A percentile compares a stretch with the other conserved stretches of the same genome.
phyloP scores from a whole-genome alignment of 192 early-diverging fungal species.

The Funneliformis geosporum region DNA sequence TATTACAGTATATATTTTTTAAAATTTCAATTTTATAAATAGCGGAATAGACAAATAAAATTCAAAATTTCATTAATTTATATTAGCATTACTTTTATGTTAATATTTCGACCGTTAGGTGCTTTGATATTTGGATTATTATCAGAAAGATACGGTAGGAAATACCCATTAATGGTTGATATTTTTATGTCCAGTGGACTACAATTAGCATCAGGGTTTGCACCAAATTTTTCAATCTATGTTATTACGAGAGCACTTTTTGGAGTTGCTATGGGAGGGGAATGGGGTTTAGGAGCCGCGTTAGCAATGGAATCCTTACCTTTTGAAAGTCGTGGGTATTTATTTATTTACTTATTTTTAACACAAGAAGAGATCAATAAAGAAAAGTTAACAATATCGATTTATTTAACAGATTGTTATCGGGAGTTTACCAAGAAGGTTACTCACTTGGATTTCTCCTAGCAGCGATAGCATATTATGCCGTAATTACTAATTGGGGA shows the following conservation, averaged over 20 bases:
- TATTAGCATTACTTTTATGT: conserved; percentile 63
- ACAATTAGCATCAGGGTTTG: conserved; percentile 67
- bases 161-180: conserved; percentile 68
- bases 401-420: conserved; percentile 48
- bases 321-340: conserved; percentile 57
- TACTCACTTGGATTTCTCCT: conserved; percentile 71
- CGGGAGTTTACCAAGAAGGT: conserved; percentile 74
- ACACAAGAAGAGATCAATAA: not conserved
- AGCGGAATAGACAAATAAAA: not conserved
- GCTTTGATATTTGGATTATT: conserved; percentile 71
- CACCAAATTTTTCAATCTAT: conserved; percentile 59
- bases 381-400: not conserved
- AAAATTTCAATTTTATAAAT: not conserved
- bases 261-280: conserved; percentile 73
- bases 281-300: conserved; percentile 73
- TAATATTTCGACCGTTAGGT: conserved; percentile 72
- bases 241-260: conserved; percentile 60
- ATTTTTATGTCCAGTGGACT: conserved; percentile 61
- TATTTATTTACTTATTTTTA: not conserved
- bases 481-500: conserved; percentile 51
- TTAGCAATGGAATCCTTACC: conserved; percentile 74
- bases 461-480: conserved; percentile 62
- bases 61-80: not conserved
- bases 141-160: conserved; percentile 68
- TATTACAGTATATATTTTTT: not conserved